Conservation (phyloP, 306 rosid genomes). For the Medicago truncatula region DNA sequence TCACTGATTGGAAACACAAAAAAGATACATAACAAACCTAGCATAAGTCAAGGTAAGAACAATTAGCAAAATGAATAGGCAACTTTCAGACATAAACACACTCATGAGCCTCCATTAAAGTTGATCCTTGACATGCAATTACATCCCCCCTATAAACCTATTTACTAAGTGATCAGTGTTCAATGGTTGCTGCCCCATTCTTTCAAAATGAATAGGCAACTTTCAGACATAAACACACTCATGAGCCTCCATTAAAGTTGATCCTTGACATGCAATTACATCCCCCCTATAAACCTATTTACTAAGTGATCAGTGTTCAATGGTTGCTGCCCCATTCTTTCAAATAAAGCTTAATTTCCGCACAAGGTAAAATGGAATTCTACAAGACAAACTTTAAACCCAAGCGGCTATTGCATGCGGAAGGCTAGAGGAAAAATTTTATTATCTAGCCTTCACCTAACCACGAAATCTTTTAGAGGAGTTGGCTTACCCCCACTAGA, state of each 20-base stretch:
- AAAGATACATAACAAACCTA: not conserved
- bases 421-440: not conserved
- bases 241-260: not conserved
- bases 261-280: constrained; percentile 21
- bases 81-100: not conserved
- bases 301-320: constrained; percentile 25
- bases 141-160: constrained; percentile 11
- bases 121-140: constrained; percentile 20
- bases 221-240: not conserved
- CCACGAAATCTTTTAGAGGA: not conserved
- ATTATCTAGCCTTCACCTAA: not conserved
- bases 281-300: constrained; percentile 15
- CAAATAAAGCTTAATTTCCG: constrained; percentile 7
- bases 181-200: not conserved
- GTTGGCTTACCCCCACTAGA: constrained; percentile 18
- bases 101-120: not conserved
- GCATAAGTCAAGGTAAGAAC: not conserved
- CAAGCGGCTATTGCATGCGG: not conserved
- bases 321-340: not conserved
- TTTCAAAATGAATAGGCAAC: not conserved
- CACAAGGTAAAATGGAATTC: constrained; percentile 13
- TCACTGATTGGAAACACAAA: constrained; percentile 11
- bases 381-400: constrained; percentile 4
- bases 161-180: constrained; percentile 26
- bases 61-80: not conserved